phyloP scores from a whole-genome alignment of 2,329 filamentous ascomycete genomes.

The Zymoseptoria tritici region DNA sequence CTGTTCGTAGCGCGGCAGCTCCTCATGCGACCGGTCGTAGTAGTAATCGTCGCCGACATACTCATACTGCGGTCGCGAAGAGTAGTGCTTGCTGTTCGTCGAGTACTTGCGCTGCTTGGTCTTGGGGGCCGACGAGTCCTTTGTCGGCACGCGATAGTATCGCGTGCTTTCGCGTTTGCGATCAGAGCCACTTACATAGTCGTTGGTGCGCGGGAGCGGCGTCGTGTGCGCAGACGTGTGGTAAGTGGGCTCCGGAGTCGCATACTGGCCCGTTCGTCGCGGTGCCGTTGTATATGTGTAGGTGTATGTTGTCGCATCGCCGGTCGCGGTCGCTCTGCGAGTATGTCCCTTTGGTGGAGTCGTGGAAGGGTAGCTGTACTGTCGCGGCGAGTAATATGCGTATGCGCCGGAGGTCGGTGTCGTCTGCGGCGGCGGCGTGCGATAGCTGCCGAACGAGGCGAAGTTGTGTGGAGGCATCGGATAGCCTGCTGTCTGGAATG shows the following conservation, averaged over 20 bases:
- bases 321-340: constrained; percentile 47
- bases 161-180: constrained; percentile 35
- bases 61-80: constrained; percentile 48
- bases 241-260: constrained; percentile 20
- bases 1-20: constrained; percentile 34
- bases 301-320: constrained; percentile 40
- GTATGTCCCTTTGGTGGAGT: constrained; percentile 44
- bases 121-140: constrained; percentile 25
- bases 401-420: constrained; percentile 36
- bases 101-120: constrained; percentile 26
- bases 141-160: constrained; percentile 22
- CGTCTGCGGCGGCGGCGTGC: constrained; percentile 42
- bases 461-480: constrained; percentile 41
- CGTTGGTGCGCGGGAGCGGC: constrained; percentile 46
- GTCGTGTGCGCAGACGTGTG: constrained; percentile 41
- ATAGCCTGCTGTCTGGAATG: constrained; percentile 30
- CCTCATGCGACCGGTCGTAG: constrained; percentile 45
- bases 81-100: constrained; percentile 42
- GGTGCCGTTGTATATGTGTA: constrained; percentile 33
- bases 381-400: constrained; percentile 48
- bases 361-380: constrained; percentile 42
- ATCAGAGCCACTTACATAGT: constrained; percentile 60
- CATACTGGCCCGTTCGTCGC: constrained; percentile 13
- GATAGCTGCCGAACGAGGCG: constrained; percentile 40
- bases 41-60: constrained; percentile 44